These are phyloP conservation scores for Gorgonomyces haynaldii DNA, from an alignment of 192 early-diverging fungal genomes.

Conservation along the genomic window DNA sequence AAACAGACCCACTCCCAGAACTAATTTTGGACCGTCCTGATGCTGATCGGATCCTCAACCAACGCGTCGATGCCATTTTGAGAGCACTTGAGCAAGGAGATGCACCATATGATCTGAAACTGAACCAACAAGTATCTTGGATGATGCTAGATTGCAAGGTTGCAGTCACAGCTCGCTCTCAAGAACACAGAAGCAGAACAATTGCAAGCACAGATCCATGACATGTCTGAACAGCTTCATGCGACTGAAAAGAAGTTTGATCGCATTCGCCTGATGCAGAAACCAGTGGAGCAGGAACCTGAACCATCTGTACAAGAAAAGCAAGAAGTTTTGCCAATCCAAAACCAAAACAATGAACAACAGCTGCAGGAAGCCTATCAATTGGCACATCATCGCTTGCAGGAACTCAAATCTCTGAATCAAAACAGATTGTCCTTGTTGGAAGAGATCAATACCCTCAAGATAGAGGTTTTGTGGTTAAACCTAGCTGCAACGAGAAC, in stretches of 20 bases:
- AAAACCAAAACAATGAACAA: slow-evolving; percentile 2
- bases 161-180: neutral
- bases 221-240: neutral
- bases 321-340: neutral
- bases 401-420: neutral
- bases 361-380: slow-evolving; percentile 1
- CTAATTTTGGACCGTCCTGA: too few relatives aligned
- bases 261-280: neutral
- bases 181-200: neutral
- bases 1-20: too few relatives aligned
- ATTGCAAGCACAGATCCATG: neutral
- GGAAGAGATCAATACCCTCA: neutral
- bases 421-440: neutral
- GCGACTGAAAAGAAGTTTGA: slow-evolving; percentile 4
- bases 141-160: neutral
- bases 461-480: neutral
- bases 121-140: too few relatives aligned
- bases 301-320: neutral
- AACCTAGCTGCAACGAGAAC: neutral
- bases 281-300: neutral
- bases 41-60: too few relatives aligned
- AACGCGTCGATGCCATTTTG: too few relatives aligned
- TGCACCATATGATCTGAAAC: too few relatives aligned
- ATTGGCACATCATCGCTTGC: neutral
- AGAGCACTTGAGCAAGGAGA: too few relatives aligned